phyloP scores from a whole-genome alignment of 352 stramenopile species.

The Peronospora tabacina region DNA sequence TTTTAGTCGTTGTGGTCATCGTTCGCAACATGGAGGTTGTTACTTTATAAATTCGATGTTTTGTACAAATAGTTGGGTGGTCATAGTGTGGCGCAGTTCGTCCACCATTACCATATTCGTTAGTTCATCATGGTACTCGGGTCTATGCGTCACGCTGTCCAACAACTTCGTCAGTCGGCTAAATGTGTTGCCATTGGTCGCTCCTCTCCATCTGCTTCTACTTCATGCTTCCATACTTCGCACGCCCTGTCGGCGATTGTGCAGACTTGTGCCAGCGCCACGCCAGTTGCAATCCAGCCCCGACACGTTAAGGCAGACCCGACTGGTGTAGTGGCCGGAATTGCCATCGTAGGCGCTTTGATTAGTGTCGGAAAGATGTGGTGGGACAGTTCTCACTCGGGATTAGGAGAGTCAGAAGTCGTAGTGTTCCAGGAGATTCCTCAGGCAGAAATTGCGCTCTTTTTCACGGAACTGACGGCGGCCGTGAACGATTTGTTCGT shows the following conservation, averaged over 20 bases:
- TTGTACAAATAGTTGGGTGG: neutral
- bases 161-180: slow-evolving; percentile 21
- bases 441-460: slow-evolving; percentile 49
- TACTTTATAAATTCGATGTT: neutral
- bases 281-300: slow-evolving; percentile 7
- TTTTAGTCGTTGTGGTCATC: too few relatives aligned
- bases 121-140: slow-evolving; percentile 25
- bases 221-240: slow-evolving; percentile 1
- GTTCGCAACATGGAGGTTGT: too few relatives aligned
- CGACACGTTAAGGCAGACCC: slow-evolving; percentile 42
- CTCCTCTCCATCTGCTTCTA: slow-evolving; percentile 4
- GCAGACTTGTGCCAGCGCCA: slow-evolving; percentile 7
- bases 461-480: slow-evolving; percentile 65
- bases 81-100: slow-evolving; percentile 1
- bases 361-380: slow-evolving; percentile 81
- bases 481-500: slow-evolving; percentile 65
- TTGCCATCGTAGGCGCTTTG: slow-evolving; percentile 60
- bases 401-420: slow-evolving; percentile 1
- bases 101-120: slow-evolving; percentile 10
- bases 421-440: slow-evolving; percentile 46
- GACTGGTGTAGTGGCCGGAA: slow-evolving; percentile 54
- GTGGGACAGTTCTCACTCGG: slow-evolving; percentile 61
- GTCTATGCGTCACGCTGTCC: slow-evolving; percentile 22
- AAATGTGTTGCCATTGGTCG: slow-evolving; percentile 4
- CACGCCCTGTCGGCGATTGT: slow-evolving; percentile 5